These are phyloP conservation scores for Datisca glomerata DNA, from an alignment of 306 rosid genomes.

Conservation along the genomic window DNA sequence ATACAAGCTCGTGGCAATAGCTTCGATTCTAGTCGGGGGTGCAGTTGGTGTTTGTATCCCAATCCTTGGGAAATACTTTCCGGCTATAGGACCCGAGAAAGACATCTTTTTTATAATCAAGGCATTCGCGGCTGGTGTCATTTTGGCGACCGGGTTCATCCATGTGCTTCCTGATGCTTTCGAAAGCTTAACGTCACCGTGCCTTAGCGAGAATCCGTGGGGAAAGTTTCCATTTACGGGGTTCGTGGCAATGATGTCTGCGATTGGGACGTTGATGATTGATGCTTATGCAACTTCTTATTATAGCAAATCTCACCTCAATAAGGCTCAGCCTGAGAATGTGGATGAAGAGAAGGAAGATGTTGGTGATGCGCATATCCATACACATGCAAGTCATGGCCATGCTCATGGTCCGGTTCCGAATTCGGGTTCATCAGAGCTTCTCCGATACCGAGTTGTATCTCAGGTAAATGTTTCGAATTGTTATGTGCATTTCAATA, in stretches of 20 bases:
- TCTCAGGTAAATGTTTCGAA: conserved; percentile 62
- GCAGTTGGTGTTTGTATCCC: conserved; percentile 56
- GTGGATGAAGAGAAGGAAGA: conserved; percentile 18
- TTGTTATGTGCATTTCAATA: neutral
- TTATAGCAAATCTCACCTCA: conserved; percentile 17
- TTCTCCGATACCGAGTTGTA: conserved; percentile 58
- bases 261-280: conserved; percentile 63
- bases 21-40: conserved; percentile 39
- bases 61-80: conserved; percentile 36
- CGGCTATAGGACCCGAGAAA: conserved; percentile 44
- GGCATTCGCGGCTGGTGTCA: conserved; percentile 77
- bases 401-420: conserved; percentile 44
- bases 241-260: conserved; percentile 69
- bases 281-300: conserved; percentile 64
- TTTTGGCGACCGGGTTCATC: conserved; percentile 61
- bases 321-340: neutral
- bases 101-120: conserved; percentile 45
- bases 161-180: conserved; percentile 75
- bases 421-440: conserved; percentile 12
- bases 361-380: conserved; percentile 6
- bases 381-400: conserved; percentile 58
- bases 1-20: conserved; percentile 38
- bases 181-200: conserved; percentile 24
- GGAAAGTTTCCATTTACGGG: conserved; percentile 65
- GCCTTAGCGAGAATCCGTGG: conserved; percentile 44